Conservation (phyloP, 1,139 yeast genomes). For the Hansenula lynferdii region DNA sequence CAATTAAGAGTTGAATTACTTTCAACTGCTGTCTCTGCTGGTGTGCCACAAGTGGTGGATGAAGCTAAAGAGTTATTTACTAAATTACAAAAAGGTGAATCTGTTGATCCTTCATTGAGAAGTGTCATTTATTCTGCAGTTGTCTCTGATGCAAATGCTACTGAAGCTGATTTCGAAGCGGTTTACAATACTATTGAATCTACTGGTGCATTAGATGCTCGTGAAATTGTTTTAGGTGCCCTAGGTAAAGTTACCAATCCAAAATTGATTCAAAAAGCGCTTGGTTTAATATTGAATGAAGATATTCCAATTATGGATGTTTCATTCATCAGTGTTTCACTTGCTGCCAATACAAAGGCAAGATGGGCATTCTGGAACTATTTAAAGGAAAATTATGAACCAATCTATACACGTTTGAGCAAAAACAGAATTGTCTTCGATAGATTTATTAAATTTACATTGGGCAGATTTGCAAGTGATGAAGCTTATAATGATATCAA, state of each 20-base stretch:
- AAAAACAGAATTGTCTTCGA: slow-evolving; percentile 60
- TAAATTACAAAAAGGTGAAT: slow-evolving; percentile 33
- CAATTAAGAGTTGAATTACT: slow-evolving; percentile 51
- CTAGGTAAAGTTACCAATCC: slow-evolving; percentile 52
- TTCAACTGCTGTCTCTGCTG: slow-evolving; percentile 45
- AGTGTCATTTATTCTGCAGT: slow-evolving; percentile 49
- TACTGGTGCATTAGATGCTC: slow-evolving; percentile 63
- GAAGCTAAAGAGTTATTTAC: slow-evolving; percentile 41
- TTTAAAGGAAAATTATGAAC: slow-evolving; percentile 49
- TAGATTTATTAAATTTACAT: slow-evolving; percentile 52
- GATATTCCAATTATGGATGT: slow-evolving; percentile 68
- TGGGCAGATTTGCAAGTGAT: slow-evolving; percentile 41
- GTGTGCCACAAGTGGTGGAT: slow-evolving; percentile 42
- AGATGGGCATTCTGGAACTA: slow-evolving; percentile 51
- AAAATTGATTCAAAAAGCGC: slow-evolving; percentile 22
- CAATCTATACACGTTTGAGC: slow-evolving; percentile 42
- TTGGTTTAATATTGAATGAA: slow-evolving; percentile 19
- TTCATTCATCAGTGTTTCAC: slow-evolving; percentile 44
- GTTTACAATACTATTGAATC: slow-evolving; percentile 44
- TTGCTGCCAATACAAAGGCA: slow-evolving; percentile 46
- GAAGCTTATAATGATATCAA: slow-evolving; percentile 41
- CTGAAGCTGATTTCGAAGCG: slow-evolving; percentile 40
- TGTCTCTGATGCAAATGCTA: slow-evolving; percentile 32
- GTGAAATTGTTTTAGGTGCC: slow-evolving; percentile 60
- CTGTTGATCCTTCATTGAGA: slow-evolving; percentile 53